Conservation (phyloP, 805 yeast genomes). For the Candida germanica region DNA sequence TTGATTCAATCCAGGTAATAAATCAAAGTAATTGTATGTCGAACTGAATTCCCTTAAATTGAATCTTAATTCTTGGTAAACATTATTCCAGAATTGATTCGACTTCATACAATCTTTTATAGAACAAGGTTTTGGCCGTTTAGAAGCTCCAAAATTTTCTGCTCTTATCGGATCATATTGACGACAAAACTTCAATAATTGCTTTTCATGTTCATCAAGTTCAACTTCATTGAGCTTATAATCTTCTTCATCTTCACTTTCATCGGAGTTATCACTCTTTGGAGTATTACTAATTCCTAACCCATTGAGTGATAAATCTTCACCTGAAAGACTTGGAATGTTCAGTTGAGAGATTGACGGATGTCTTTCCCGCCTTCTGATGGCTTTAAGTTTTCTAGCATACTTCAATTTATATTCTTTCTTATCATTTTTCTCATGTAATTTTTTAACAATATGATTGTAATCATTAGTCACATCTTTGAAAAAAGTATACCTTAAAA, state of each 20-base stretch:
- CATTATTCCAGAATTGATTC: conserved; percentile 26
- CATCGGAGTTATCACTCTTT: conserved; percentile 1
- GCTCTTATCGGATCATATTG: conserved; percentile 4
- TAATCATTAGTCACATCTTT: conserved; percentile 10
- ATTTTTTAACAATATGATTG: conserved; percentile 6
- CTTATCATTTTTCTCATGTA: conserved; percentile 4
- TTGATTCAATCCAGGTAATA: conserved; percentile 18
- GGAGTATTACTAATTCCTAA: conserved; percentile 5
- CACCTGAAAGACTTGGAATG: conserved; percentile 9
- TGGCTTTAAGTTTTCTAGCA: conserved; percentile 9
- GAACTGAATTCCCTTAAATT: conserved; percentile 15
- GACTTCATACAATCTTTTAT: conserved; percentile 15
- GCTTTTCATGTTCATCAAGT: background rate
- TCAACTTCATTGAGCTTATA: conserved; percentile 5
- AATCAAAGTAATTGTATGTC: conserved; percentile 16
- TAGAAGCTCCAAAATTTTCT: background rate
- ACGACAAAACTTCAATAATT: conserved; percentile 4
- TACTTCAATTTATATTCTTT: conserved; percentile 13
- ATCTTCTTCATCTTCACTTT: conserved; percentile 1
- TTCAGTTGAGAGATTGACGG: conserved; percentile 4
- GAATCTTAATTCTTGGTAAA: conserved; percentile 28
- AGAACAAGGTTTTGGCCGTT: background rate
- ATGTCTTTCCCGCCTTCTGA: conserved; percentile 6
- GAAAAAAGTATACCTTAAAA: conserved; percentile 14
- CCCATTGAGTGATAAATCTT: too few relatives aligned